Conservation (phyloP, 176 grass and related monocot species). For the Hsuehochloa calcarea region DNA sequence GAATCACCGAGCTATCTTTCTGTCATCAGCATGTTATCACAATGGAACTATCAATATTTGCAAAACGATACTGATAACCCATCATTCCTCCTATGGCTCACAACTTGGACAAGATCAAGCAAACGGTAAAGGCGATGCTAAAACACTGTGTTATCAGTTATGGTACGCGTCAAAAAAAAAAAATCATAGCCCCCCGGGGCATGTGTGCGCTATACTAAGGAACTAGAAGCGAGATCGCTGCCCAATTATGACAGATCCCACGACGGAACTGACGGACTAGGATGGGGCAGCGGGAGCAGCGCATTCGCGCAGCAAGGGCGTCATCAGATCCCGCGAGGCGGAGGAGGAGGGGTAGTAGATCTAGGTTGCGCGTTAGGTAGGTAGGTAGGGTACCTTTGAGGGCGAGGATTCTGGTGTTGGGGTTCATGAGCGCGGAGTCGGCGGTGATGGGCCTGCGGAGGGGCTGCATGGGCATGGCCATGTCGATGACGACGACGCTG, state of each 20-base stretch:
- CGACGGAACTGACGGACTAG: neutral
- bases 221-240: neutral
- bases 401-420: constrained; percentile 88
- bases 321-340: constrained; percentile 2
- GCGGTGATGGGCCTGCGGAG: constrained; percentile 93
- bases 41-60: neutral
- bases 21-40: neutral
- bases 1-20: neutral
- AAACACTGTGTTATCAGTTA: neutral
- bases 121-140: neutral
- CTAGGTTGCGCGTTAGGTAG: neutral
- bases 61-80: neutral
- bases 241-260: neutral
- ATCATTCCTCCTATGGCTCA: neutral
- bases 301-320: neutral
- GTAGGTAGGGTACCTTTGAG: constrained; percentile 64
- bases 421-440: constrained; percentile 97
- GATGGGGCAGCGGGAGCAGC: neutral
- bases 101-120: neutral
- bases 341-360: neutral
- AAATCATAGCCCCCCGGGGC: neutral
- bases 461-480: constrained; percentile 94
- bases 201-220: neutral
- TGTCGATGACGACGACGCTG: constrained; percentile 95
- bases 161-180: neutral